A percentile compares a stretch with the other conserved stretches of the same genome.
phyloP scores from a whole-genome alignment of 495 filamentous ascomycete genomes.

The Penicillium paxilli region DNA sequence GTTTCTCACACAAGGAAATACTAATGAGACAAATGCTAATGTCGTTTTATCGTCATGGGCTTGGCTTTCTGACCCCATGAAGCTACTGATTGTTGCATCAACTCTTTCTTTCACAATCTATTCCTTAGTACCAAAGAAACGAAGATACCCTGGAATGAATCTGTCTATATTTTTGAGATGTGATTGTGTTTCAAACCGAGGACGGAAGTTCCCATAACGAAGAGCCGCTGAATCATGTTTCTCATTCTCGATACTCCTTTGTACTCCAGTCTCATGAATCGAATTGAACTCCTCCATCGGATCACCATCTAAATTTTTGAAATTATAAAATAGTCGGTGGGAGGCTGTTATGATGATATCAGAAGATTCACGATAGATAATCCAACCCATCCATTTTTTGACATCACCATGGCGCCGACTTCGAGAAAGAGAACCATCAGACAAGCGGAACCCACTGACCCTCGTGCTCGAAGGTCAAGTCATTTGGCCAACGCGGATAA shows the following conservation, averaged over 20 bases:
- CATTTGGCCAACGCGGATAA: background rate
- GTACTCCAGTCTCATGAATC: background rate
- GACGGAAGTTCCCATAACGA: background rate
- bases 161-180: too few species aligned
- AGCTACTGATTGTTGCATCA: too few species aligned
- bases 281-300: background rate
- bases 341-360: too few species aligned
- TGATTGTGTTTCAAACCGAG: background rate
- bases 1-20: too few species aligned
- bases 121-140: too few species aligned
- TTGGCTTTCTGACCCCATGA: too few species aligned
- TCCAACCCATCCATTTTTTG: background rate
- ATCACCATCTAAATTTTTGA: too few species aligned
- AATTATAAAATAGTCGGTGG: background rate
- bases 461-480: background rate
- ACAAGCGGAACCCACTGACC: background rate
- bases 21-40: too few species aligned
- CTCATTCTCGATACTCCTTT: background rate
- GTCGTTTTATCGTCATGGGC: too few species aligned
- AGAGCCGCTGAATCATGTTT: background rate
- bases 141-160: too few species aligned
- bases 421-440: background rate
- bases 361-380: background rate
- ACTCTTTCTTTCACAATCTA: too few species aligned
- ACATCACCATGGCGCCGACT: background rate